phyloP scores from a whole-genome alignment of 352 stramenopile genomes.

The Pythium brachiatum region DNA sequence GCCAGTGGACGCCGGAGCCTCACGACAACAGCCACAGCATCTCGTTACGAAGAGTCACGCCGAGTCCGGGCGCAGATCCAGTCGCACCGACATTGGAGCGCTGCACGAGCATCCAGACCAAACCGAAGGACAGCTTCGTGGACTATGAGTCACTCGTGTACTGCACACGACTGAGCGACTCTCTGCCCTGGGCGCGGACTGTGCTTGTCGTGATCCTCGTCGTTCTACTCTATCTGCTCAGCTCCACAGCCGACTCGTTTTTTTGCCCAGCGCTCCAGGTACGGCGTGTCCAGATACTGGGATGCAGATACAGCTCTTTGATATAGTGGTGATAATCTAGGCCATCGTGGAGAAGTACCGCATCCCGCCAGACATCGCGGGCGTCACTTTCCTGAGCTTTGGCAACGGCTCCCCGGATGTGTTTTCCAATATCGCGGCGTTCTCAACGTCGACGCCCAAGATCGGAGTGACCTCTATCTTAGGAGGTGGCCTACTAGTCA shows the following conservation, averaged over 20 bases:
- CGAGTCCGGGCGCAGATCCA: background rate
- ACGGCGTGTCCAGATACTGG: background rate
- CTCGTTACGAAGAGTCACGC: background rate
- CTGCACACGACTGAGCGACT: constrained; percentile 49
- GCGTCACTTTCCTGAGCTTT: constrained; percentile 82
- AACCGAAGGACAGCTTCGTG: constrained; percentile 38
- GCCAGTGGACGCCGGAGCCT: background rate
- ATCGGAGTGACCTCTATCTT: constrained; percentile 73
- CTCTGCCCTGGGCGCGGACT: constrained; percentile 33
- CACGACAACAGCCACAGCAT: constrained; percentile 1
- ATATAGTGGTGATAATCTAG: constrained; percentile 4
- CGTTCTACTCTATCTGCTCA: constrained; percentile 72
- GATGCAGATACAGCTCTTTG: background rate
- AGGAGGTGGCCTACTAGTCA: constrained; percentile 65
- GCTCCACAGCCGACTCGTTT: constrained; percentile 80
- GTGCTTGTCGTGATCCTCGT: constrained; percentile 49
- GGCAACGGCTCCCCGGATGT: constrained; percentile 77
- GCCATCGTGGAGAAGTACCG: constrained; percentile 76
- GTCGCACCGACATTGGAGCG: background rate
- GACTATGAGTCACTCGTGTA: constrained; percentile 68
- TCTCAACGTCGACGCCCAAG: constrained; percentile 54
- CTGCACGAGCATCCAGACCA: constrained; percentile 6
- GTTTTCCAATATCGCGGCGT: constrained; percentile 78
- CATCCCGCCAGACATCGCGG: constrained; percentile 67
- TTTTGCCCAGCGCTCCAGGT: constrained; percentile 76